Percentiles rank a stretch among this genome's conserved stretches.
phyloP scores from a whole-genome alignment of 257 asterid genomes.

The Lithospermum erythrorhizon region DNA sequence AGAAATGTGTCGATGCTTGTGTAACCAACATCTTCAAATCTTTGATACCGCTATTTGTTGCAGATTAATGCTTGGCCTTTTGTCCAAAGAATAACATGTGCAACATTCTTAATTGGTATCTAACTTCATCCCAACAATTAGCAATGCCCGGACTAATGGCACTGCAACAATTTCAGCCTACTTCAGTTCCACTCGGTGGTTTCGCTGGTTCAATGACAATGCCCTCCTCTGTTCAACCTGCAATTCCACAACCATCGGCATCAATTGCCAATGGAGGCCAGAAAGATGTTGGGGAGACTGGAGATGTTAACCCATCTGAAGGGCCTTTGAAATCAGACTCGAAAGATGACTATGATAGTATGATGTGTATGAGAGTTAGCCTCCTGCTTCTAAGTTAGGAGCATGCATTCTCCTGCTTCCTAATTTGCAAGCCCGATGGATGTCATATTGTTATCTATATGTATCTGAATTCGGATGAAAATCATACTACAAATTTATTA shows the following conservation, averaged over 20 bases:
- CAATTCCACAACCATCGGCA: slow-evolving; percentile 34
- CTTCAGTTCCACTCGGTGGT: slow-evolving; percentile 37
- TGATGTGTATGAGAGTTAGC: slow-evolving; percentile 61
- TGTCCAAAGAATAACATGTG: too few relatives aligned
- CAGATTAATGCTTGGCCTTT: too few relatives aligned
- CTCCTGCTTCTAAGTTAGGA: slow-evolving; percentile 70
- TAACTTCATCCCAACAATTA: too few relatives aligned
- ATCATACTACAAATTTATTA: too few relatives aligned
- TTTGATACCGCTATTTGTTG: too few relatives aligned
- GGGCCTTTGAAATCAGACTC: slow-evolving; percentile 65
- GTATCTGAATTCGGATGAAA: too few relatives aligned
- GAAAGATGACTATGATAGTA: slow-evolving; percentile 43
- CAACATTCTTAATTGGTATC: too few relatives aligned
- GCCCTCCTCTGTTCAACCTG: slow-evolving; percentile 41
- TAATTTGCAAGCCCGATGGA: slow-evolving; percentile 58
- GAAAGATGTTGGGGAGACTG: too few relatives aligned
- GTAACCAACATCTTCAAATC: slow-evolving; percentile 13
- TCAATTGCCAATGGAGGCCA: slow-evolving; percentile 38
- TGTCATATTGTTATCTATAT: too few relatives aligned
- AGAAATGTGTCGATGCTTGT: slow-evolving; percentile 80
- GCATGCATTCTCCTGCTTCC: slow-evolving; percentile 93
- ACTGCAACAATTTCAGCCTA: slow-evolving; percentile 54
- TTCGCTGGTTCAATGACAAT: slow-evolving; percentile 36
- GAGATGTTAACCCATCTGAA: slow-evolving; percentile 87
- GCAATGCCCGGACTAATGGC: slow-evolving; percentile 33